Conservation (phyloP, 257 asterid genomes). For the Eustoma russellianum region DNA sequence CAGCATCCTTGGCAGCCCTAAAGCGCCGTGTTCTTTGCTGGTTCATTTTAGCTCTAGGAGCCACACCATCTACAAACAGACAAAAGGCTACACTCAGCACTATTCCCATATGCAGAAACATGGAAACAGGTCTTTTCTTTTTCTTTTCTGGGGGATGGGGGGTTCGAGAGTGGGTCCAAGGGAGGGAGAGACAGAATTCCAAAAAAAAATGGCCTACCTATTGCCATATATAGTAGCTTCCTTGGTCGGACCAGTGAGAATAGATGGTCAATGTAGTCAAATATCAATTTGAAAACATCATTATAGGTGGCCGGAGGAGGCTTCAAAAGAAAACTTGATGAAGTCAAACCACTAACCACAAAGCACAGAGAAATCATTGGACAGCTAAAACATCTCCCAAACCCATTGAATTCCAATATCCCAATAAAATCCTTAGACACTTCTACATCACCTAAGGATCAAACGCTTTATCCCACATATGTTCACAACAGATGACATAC, state of each 20-base stretch:
- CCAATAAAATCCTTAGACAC: background rate
- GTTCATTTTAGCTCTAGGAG: slow-evolving; percentile 99
- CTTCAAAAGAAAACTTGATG: slow-evolving; percentile 20
- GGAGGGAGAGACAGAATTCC: background rate
- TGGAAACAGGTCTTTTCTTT: too few species aligned
- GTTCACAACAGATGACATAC: too few species aligned
- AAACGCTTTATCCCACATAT: background rate
- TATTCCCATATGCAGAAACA: slow-evolving; percentile 4
- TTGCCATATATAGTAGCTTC: slow-evolving; percentile 90
- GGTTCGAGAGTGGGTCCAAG: background rate
- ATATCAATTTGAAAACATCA: slow-evolving; percentile 73
- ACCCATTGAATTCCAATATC: background rate
- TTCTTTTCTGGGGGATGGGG: too few species aligned
- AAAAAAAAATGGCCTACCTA: slow-evolving; percentile 42
- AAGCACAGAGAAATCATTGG: too few species aligned
- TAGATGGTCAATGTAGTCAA: slow-evolving; percentile 88
- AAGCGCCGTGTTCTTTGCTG: slow-evolving; percentile 97
- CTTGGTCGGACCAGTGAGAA: slow-evolving; percentile 87
- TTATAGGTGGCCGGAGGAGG: slow-evolving; percentile 79
- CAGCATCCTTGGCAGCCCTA: slow-evolving; percentile 98
- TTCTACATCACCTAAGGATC: background rate
- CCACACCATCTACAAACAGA: slow-evolving; percentile 76
- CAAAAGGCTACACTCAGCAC: slow-evolving; percentile 9
- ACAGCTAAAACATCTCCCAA: background rate
- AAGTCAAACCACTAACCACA: too few species aligned